A percentile compares a stretch with the other conserved stretches of the same genome.
phyloP scores from a whole-genome alignment of 768 basidiomycete genomes.

The Xanthoconium purpureum region DNA sequence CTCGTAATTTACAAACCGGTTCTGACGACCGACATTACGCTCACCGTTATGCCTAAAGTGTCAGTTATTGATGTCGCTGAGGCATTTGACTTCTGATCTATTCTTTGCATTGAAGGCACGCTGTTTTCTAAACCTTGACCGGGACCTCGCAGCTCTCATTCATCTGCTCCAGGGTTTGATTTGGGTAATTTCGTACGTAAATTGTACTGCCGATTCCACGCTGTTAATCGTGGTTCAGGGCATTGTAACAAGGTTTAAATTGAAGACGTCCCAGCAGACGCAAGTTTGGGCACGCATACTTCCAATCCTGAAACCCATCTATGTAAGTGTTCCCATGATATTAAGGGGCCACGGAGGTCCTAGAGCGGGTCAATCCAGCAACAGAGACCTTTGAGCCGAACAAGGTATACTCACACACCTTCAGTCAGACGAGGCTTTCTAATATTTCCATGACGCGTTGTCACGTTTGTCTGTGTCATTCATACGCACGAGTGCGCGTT shows the following conservation, averaged over 20 bases:
- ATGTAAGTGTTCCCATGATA: no score
- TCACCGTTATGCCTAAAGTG: slow-evolving; percentile 47
- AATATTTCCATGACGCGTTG: no score
- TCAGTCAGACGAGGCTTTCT: no score
- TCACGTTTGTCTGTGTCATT: no score
- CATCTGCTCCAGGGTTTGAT: slow-evolving; percentile 43
- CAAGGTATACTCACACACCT: no score
- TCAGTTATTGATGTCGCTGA: slow-evolving; percentile 35
- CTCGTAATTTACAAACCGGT: slow-evolving; percentile 55
- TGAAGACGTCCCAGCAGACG: slow-evolving; percentile 52
- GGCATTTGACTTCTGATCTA: slow-evolving; percentile 28
- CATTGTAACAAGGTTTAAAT: slow-evolving; percentile 55
- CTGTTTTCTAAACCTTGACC: background rate
- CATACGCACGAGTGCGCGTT: no score
- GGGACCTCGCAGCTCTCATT: background rate
- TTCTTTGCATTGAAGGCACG: slow-evolving; percentile 36
- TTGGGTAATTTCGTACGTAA: slow-evolving; percentile 54
- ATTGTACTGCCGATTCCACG: background rate
- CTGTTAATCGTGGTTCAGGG: slow-evolving; percentile 34
- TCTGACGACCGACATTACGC: slow-evolving; percentile 51
- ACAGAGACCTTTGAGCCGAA: no score
- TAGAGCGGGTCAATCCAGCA: no score
- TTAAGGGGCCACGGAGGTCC: no score
- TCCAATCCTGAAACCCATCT: background rate
- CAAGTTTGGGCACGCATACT: slow-evolving; percentile 53